Evolutionary conservation across 805 yeast genomes (phyloP), one percentile per base, ranked within the genome.

Genomic region (Lachancea cidri): DNA sequence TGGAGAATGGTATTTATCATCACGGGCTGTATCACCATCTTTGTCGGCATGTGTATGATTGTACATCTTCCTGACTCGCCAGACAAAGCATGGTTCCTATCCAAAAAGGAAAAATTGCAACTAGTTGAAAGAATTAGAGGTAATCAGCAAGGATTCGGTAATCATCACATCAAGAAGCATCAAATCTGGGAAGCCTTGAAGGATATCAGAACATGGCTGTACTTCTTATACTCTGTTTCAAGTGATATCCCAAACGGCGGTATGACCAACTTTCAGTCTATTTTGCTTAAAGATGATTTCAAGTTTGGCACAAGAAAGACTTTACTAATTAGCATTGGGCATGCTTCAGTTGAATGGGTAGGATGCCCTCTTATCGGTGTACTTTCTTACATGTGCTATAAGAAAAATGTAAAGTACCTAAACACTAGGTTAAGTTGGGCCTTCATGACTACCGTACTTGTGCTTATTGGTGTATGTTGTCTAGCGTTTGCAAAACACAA

Each of bases 1-100:
- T 82, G 87, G 87, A 76, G 72, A 52, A 54, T 75, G 9, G 57
- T 78, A 3, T 82, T 71, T 53, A 61, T 82, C 36, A 65, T 78
- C 24, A 68, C 74, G 33, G 89, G 89, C 6, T 55, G 67, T 9
- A 65, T 76, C 42, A 78, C 84, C 5, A 56, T 77, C 7, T 49
- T 70, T 6, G 47, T 74, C 16, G 81, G 81, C 5, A 39, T 72
- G 5, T 37, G 67, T 2, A 61, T 75, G 45, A 50, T 56, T 30
- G 42, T 73, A 39, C 74, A 72, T 48, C 46, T 80, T 31, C 83
- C 83, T 13, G 77, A 74, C 45, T 50, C 62, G 14, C 83, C 84
- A 29, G 59, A 57, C 15, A 54, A 58, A 17, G 73, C 76, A 4
- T 68, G 74, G 71, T 66, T 66, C 38, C 58, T 67, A 42, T 61